Evolutionary conservation across 2,329 filamentous ascomycete genomes (phyloP).

Genomic region (Cercospora sesami): DNA sequence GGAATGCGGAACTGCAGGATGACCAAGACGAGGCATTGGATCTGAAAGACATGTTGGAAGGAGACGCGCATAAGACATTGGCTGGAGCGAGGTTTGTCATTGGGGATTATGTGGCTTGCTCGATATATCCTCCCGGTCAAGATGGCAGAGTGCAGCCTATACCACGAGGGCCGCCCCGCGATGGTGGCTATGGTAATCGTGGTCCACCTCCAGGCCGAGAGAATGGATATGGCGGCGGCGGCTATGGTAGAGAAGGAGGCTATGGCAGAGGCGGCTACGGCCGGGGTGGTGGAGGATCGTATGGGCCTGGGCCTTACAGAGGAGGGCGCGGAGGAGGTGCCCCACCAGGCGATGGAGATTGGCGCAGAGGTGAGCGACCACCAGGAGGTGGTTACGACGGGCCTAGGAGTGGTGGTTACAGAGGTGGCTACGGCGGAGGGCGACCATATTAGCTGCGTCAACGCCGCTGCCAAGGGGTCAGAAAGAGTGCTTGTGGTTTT

Average conservation of each 20-base stretch:
- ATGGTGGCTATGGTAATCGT: conserved; percentile 40
- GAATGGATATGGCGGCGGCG: conserved; percentile 35
- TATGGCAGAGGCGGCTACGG: conserved; percentile 31
- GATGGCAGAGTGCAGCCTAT: conserved; percentile 71
- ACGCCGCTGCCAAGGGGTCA: neutral
- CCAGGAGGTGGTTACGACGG: conserved; percentile 34
- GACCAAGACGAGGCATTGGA: conserved; percentile 36
- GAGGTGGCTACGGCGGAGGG: conserved; percentile 32
- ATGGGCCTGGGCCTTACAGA: conserved; percentile 8
- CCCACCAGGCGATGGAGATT: conserved; percentile 40
- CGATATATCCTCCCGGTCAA: conserved; percentile 71
- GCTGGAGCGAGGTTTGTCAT: conserved; percentile 78
- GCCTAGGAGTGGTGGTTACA: conserved; percentile 27
- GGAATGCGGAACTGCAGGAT: conserved; percentile 35
- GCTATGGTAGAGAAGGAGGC: conserved; percentile 27
- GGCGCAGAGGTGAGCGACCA: conserved; percentile 43
- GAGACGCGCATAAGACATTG: conserved; percentile 71
- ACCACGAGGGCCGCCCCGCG: conserved; percentile 42
- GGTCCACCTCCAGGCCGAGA: conserved; percentile 35
- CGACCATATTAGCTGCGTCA: conserved; percentile 29
- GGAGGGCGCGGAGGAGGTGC: conserved; percentile 32
- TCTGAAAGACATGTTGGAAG: conserved; percentile 43
- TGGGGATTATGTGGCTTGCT: conserved; percentile 84
- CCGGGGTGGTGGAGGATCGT: conserved; percentile 24
- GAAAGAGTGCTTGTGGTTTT: conserved; percentile 3